Evolutionary conservation across 1,284 basidiomycete genomes (phyloP), one percentile per base, ranked within the genome.

Genomic region (Coriolopsis trogii): DNA sequence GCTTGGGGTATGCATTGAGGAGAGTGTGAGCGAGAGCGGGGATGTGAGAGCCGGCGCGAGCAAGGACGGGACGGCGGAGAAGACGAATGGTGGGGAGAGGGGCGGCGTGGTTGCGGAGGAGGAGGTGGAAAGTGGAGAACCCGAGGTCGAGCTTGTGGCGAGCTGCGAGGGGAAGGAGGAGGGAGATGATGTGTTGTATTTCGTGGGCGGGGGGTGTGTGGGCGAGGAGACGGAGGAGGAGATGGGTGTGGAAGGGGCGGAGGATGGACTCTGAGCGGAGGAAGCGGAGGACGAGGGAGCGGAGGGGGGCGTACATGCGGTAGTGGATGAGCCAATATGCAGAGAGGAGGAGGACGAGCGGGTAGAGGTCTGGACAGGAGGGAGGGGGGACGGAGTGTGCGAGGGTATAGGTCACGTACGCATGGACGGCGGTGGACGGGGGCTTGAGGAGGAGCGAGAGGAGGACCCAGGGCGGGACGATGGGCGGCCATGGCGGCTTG

Each of bases 161-260:
- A 3, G 36, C 75, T 70, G 51, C 67, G 63, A 0, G 80, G 69
- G 34, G 38, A 26, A 59, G 47, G 30, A 59, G 30, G 16, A 41
- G 23, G 33, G 25, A 21, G 15, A 53, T 31, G 12, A 50, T 21
- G 24, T 18, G 26, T 10, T 50, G 50, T 3, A 59, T 9, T 12
- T 47, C 53, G 6, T 5, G 16, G 6, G 28, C 18, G 7, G 53
- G 41, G 1, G 43, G 25, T 15, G 42, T 48, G 13, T 53, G 48
- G 5, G 53, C 51, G 15, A 87, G 75, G 42, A 88, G 66, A 39
- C 79, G 70, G 55, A 85, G 81, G 69, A 80, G 81, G 55, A 84
- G 73, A 29, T 74, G 67, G 1, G 68, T 51, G 0, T 68, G 66
- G 34, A 70, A 51, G 15, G 67, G 50, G 0, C 67, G 66, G 33